Conservation (phyloP, 2,329 filamentous ascomycete species). For the Diaporthe nobilis region DNA sequence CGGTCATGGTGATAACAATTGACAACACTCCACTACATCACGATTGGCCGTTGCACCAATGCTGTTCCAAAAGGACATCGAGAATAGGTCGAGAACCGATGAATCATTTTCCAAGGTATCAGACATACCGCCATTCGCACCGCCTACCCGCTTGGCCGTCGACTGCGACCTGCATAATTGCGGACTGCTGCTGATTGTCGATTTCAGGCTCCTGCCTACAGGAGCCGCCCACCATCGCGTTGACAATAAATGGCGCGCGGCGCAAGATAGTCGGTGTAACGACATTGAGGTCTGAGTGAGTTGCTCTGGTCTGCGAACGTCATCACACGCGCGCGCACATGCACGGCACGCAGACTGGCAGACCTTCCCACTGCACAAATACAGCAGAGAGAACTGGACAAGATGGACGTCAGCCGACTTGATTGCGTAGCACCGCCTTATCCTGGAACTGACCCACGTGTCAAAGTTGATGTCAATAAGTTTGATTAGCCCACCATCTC, state of each 20-base stretch:
- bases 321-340: background rate
- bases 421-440: constrained; percentile 10
- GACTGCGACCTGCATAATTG: constrained; percentile 3
- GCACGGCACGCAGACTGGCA: background rate
- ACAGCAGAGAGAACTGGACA: background rate
- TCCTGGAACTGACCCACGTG: background rate
- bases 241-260: constrained; percentile 14
- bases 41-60: background rate
- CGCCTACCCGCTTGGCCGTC: constrained; percentile 1
- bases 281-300: background rate
- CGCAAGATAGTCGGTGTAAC: constrained; percentile 35
- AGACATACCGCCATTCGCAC: constrained; percentile 21
- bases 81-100: constrained; percentile 13
- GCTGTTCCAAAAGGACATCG: background rate
- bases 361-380: background rate
- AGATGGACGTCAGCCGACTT: background rate
- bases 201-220: constrained; percentile 21
- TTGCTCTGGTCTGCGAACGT: background rate
- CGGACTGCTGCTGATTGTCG: constrained; percentile 8
- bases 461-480: background rate
- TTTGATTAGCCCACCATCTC: background rate
- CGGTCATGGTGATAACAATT: constrained; percentile 21
- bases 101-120: constrained; percentile 1
- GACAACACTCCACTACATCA: background rate
- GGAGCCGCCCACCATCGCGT: background rate